Base-by-base conservation (phyloP, 2,329 filamentous ascomycete species). In the Didymella pomorum region DNA sequence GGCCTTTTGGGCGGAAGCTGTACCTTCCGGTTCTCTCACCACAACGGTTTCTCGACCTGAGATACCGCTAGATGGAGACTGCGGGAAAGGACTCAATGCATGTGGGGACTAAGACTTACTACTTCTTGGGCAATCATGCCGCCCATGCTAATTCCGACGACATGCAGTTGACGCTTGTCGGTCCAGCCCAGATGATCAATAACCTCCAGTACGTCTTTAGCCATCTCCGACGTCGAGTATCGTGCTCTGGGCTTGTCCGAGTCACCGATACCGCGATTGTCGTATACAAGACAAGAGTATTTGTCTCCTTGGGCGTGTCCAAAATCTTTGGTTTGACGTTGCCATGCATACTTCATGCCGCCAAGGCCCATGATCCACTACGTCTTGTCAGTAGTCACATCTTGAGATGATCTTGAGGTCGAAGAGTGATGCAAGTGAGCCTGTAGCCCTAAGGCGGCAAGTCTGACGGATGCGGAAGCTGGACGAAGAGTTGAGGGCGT, bases 51-150 rank as follows among this genome's bases (percentile, higher is more conserved):
- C 31, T 53, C 31, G 18, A 53, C 37, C 37, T 5, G 11, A 31
- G 10, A 21, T 29, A 31, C 8, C 12, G 45, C 23, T 31, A 21
- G 44, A 44, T 25, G 44, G 33, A 44, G 50, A 31, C 4, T 18
- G 20, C 39, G 39, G 39, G 14, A 66, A 57, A 62, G 64, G 9
- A 42, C 8, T 58, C 46, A 50, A 51, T 52, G 35, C 46, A 28
- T 48, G 42, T 35, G 23, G 43, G 23, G 25, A 45, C 12, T n/a
- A 20, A 46, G 54, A 71, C 78, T 70, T 74, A 83, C 84, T 4
- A 97, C 71, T 78, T 97, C 93, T 77, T 96, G 93, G 2, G 91
- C 87, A 68, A 97, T 94, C 93, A 97, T 96, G 70, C 93, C 92
- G 63, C 92, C 92, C 84, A 96, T 90, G 58, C 89, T 92, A 64